Evolutionary conservation across 75 land plant species (phyloP), one percentile per base, ranked within the genome.

Genomic region (Sequoia sempervirens): DNA sequence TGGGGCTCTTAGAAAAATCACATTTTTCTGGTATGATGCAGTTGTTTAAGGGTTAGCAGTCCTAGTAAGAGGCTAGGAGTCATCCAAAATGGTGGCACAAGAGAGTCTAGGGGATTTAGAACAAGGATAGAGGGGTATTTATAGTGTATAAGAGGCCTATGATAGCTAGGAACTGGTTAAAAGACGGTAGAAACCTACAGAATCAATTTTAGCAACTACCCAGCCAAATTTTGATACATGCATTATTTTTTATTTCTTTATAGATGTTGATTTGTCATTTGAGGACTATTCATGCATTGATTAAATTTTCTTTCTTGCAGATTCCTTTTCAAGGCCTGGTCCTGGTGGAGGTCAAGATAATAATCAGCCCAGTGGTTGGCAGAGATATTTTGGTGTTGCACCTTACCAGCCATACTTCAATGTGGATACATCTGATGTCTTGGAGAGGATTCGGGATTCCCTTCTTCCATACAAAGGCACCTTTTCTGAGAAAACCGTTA

Each of bases 391-490:
- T 82, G 86, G 91, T 34, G 85, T 96, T 52, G 84, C 90, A n/a
- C 84, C 94, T 9, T 98, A 96, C 88, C 91, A 90, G 84, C 95
- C 98, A 45, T 98, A 98, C 87, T 98, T 98, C 88, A 93, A 98
- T 87, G 97, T 98, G 76, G 99, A 98, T 81, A 98, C 99, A 26
- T 82, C 91, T 73, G 99, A 98, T 86, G 99, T 98, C 8, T 68
- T 98, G 83, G 98, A 93, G 30, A 95, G 99, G 84, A 91, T 98
- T 78, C 91, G 90, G 70, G 94, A 98, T 73, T 94, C 98, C 37
- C 93, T 98, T 68, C 85, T 96, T 83, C 99, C 99, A 11, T 96
- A 91, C 84, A 93, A 84, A 82, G 99, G 93, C 68, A 92, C 76
- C 76, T 98, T 98, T 83, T 82, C 85, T 73, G 99, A 98, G 88